Percentiles rank a stretch among this genome's conserved stretches.
phyloP scores from a whole-genome alignment of 202 grass and related monocot species.

The Schoenoplectus triqueter region DNA sequence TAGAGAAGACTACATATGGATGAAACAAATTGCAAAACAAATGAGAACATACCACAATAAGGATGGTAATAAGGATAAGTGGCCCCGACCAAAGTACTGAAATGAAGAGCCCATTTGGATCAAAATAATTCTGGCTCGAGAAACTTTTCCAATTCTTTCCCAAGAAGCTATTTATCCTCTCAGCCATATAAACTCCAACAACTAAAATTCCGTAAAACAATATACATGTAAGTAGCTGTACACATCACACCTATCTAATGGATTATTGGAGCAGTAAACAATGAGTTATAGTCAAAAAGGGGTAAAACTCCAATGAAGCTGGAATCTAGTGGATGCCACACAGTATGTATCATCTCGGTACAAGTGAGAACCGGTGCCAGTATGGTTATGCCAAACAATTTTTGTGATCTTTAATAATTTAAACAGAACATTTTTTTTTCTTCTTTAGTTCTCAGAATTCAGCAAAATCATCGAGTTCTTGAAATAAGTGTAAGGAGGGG shows the following conservation, averaged over 20 bases:
- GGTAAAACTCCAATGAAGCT: not conserved
- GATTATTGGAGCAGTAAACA: not conserved
- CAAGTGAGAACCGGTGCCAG: too few species aligned
- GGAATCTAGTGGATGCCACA: not conserved
- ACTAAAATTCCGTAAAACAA: slow-evolving; percentile 48
- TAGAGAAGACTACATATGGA: not conserved
- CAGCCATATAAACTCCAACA: slow-evolving; percentile 88
- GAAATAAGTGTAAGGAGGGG: not conserved
- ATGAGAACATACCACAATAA: slow-evolving; percentile 69
- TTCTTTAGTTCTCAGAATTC: not conserved
- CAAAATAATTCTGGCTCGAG: slow-evolving; percentile 93
- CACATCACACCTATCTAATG: not conserved
- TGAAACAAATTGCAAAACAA: not conserved
- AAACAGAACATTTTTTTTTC: not conserved
- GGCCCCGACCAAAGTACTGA: slow-evolving; percentile 95
- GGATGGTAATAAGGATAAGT: slow-evolving; percentile 67
- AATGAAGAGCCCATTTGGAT: slow-evolving; percentile 81
- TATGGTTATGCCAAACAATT: not conserved
- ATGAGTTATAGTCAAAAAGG: not conserved
- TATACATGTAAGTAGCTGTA: not conserved
- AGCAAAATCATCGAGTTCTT: not conserved
- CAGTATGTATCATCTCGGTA: not conserved
- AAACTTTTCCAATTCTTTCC: slow-evolving; percentile 87
- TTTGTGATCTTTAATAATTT: not conserved
- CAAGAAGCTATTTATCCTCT: slow-evolving; percentile 72